Evolutionary conservation across 2,329 filamentous ascomycete genomes (phyloP).

Genomic region (Waltergamsia citrina): DNA sequence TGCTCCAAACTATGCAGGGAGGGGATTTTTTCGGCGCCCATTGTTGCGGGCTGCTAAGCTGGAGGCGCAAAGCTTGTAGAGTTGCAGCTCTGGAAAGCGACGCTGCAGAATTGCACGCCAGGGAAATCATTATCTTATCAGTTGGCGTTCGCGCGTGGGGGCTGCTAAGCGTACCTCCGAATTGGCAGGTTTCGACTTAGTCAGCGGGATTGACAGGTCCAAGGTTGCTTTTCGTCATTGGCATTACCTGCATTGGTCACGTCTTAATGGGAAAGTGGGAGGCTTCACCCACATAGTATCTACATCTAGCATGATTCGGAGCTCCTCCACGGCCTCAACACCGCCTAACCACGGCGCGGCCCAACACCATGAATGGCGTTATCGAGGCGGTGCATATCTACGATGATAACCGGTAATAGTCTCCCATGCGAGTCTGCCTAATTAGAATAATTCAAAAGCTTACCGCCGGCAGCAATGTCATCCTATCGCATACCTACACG

Average conservation of each 20-base stretch:
- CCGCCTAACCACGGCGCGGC: conserved; percentile 14
- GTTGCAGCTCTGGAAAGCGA: too few species aligned
- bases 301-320: background rate
- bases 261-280: conserved; percentile 4
- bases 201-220: conserved; percentile 10
- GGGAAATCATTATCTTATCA: too few species aligned
- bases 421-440: background rate
- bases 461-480: conserved; percentile 54
- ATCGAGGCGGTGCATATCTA: conserved; percentile 96
- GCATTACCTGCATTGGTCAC: too few species aligned
- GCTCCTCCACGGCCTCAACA: background rate
- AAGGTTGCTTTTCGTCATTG: conserved; percentile 19
- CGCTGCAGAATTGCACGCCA: too few species aligned
- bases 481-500: conserved; percentile 84
- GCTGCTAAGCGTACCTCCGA: too few species aligned
- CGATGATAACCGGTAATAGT: conserved; percentile 77
- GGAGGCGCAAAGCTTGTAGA: background rate
- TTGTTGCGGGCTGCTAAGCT: conserved; percentile 7
- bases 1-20: conserved; percentile 44
- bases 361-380: conserved; percentile 64
- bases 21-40: conserved; percentile 32
- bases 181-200: conserved; percentile 9
- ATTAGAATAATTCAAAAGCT: conserved; percentile 8
- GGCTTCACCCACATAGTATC: background rate
- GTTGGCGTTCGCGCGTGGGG: background rate